These are phyloP conservation scores for Kwoniella dendrophila DNA, from an alignment of 768 basidiomycete genomes.

Conservation along the genomic window DNA sequence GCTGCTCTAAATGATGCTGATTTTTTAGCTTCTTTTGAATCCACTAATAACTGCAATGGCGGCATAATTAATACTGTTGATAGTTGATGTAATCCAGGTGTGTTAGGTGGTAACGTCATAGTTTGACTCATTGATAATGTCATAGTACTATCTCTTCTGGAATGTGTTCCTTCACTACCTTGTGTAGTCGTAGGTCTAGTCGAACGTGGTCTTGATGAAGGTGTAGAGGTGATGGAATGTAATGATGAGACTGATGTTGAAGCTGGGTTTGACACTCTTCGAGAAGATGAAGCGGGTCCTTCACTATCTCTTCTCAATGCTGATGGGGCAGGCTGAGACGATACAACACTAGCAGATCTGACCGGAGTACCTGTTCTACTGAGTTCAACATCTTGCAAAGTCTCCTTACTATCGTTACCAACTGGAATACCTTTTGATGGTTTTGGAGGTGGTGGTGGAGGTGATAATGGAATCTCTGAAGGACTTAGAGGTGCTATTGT, in stretches of 20 bases:
- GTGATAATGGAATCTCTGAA: constrained; percentile 16
- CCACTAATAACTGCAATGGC: constrained; percentile 79
- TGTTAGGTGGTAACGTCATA: constrained; percentile 16
- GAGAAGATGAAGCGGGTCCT: constrained; percentile 1
- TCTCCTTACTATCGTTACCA: constrained; percentile 26
- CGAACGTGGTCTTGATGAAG: constrained; percentile 30
- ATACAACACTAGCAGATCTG: constrained; percentile 9
- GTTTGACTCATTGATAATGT: constrained; percentile 45
- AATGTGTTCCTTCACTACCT: constrained; percentile 23
- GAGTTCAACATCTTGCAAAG: constrained; percentile 33
- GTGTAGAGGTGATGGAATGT: constrained; percentile 37
- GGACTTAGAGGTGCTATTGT: constrained; percentile 15
- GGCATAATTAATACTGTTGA: constrained; percentile 60
- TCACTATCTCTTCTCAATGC: constrained; percentile 9
- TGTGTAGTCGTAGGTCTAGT: constrained; percentile 8
- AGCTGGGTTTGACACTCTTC: constrained; percentile 26
- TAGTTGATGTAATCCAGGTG: constrained; percentile 39
- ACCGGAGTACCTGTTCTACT: constrained; percentile 27
- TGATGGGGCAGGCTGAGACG: constrained; percentile 1
- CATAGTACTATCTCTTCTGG: constrained; percentile 42
- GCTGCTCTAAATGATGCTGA: constrained; percentile 79
- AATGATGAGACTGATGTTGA: constrained; percentile 39
- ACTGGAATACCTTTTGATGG: constrained; percentile 1
- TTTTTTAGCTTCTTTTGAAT: constrained; percentile 85
- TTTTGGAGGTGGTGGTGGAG: constrained; percentile 29